phyloP scores from a whole-genome alignment of 441 rosid genomes.

The Gossypium schwendimanii region DNA sequence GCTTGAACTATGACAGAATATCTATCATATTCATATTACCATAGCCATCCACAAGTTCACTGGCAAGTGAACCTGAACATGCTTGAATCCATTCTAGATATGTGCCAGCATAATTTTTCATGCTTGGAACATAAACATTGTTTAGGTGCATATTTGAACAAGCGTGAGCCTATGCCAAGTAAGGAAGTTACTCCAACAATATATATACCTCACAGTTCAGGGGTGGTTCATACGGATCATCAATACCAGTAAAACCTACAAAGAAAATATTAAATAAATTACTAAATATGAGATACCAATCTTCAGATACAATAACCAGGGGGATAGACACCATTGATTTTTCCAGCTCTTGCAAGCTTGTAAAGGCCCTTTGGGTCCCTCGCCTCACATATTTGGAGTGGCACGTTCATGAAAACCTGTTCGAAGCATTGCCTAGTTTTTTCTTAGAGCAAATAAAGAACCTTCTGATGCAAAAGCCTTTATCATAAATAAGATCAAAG shows the following conservation, averaged over 20 bases:
- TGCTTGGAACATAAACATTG: not conserved
- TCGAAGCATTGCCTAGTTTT: conserved; percentile 5
- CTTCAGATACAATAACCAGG: not conserved
- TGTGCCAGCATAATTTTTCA: not conserved
- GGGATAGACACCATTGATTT: conserved; percentile 44
- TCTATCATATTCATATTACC: not conserved
- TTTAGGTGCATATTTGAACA: not conserved
- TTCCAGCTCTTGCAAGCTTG: conserved; percentile 71
- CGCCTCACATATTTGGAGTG: conserved; percentile 56
- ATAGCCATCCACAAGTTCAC: not conserved
- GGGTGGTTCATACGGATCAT: conserved; percentile 67
- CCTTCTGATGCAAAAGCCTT: not conserved
- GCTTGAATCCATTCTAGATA: not conserved
- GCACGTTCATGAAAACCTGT: conserved; percentile 60
- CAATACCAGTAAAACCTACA: conserved; percentile 61
- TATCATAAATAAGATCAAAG: conserved; percentile 5
- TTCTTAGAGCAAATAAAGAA: conserved; percentile 1
- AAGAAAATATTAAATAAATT: not conserved
- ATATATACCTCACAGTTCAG: conserved; percentile 48
- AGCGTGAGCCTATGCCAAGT: not conserved
- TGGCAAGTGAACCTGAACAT: not conserved
- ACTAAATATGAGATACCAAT: not conserved
- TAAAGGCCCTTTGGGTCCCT: conserved; percentile 71
- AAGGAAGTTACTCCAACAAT: not conserved
- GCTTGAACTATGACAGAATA: not conserved